Percentiles rank a stretch among this genome's conserved stretches.
Conservation (phyloP, 83 land plant genomes). For the Picea abies region DNA sequence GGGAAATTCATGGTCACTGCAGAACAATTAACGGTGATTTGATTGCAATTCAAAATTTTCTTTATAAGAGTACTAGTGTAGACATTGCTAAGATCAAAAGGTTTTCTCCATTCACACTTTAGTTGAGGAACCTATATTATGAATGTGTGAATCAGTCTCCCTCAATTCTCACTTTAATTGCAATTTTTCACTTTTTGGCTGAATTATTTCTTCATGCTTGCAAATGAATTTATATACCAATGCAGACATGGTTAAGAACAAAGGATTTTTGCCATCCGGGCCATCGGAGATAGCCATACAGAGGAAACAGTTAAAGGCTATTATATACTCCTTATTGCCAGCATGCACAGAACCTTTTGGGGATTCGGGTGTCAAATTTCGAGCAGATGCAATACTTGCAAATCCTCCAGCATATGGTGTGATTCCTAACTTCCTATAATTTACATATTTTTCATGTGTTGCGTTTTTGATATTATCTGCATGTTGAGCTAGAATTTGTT, state of each 20-base stretch:
- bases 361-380: constrained; percentile 63
- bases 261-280: constrained; percentile 80
- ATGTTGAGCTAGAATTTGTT: not conserved
- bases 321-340: constrained; percentile 66
- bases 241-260: constrained; percentile 84
- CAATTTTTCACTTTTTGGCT: not conserved
- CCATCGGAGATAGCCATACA: constrained; percentile 80
- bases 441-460: not conserved
- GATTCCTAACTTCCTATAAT: not conserved
- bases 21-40: not conserved
- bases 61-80: too few relatives aligned
- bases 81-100: too few relatives aligned
- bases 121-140: too few relatives aligned
- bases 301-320: constrained; percentile 72
- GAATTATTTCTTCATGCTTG: not conserved
- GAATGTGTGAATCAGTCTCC: too few relatives aligned
- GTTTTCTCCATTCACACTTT: too few relatives aligned
- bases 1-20: not conserved
- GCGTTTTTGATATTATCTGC: not conserved
- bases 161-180: too few relatives aligned
- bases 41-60: not conserved
- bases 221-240: too few relatives aligned
- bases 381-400: constrained; percentile 76
- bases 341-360: constrained; percentile 75
- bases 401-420: constrained; percentile 86